Percentiles rank a stretch among this genome's conserved stretches.
Evolutionary conservation across 1,139 yeast genomes (phyloP).

Genomic region (Kluyveromyces marxianus): DNA sequence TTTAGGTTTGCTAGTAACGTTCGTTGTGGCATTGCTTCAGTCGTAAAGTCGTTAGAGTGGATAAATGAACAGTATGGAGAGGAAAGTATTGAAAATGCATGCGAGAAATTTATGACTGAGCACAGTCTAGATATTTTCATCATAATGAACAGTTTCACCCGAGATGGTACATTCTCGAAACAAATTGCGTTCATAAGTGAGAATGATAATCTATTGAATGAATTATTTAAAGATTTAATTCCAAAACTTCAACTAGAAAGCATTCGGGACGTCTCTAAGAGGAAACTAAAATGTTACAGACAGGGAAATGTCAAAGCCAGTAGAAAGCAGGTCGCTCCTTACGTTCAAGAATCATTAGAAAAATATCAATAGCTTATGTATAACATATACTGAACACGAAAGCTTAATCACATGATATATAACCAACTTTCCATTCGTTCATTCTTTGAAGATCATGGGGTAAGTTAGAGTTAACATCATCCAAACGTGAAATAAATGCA

Average conservation of each 20-base stretch:
- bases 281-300: slow-evolving; percentile 30
- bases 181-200: slow-evolving; percentile 42
- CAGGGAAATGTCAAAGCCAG: slow-evolving; percentile 59
- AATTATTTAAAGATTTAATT: slow-evolving; percentile 30
- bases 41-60: slow-evolving; percentile 62
- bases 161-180: slow-evolving; percentile 44
- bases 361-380: background rate
- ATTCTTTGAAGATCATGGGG: slow-evolving; percentile 11
- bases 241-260: slow-evolving; percentile 32
- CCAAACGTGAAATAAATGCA: slow-evolving; percentile 12
- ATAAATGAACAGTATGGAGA: slow-evolving; percentile 32
- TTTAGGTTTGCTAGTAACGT: slow-evolving; percentile 38
- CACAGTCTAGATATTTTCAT: slow-evolving; percentile 46
- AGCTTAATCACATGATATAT: slow-evolving; percentile 7
- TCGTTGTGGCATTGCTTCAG: slow-evolving; percentile 66
- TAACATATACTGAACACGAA: background rate
- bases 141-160: slow-evolving; percentile 55
- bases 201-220: slow-evolving; percentile 20
- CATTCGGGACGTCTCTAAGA: slow-evolving; percentile 5
- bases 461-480: slow-evolving; percentile 7
- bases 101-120: slow-evolving; percentile 33
- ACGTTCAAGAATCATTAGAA: slow-evolving; percentile 18
- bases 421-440: slow-evolving; percentile 22
- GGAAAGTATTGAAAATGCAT: slow-evolving; percentile 35
- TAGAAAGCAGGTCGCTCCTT: slow-evolving; percentile 82